phyloP scores from a whole-genome alignment of 768 basidiomycete genomes.

The Amanita rubescens region DNA sequence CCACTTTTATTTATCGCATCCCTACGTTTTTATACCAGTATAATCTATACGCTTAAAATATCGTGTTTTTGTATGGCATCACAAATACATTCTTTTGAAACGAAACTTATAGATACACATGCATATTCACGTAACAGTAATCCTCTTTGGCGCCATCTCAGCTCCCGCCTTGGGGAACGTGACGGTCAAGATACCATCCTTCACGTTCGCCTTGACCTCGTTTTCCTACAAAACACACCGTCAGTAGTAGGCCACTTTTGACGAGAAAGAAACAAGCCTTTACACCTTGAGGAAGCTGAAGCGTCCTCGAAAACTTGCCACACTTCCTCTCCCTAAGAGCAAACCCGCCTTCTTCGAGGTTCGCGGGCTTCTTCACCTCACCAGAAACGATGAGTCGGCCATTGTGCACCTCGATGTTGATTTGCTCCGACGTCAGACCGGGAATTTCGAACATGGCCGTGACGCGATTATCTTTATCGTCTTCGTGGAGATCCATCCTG shows the following conservation, averaged over 20 bases:
- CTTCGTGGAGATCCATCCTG: constrained; percentile 53
- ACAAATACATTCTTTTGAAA: too few species aligned
- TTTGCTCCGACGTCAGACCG: constrained; percentile 42
- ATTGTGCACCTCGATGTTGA: constrained; percentile 44
- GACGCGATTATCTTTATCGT: constrained; percentile 36
- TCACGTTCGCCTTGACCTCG: constrained; percentile 1
- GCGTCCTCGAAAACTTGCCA: constrained; percentile 36
- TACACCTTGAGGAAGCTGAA: constrained; percentile 46
- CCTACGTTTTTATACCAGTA: too few species aligned
- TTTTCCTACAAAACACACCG: constrained; percentile 6
- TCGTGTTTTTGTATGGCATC: neutral
- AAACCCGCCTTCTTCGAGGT: constrained; percentile 30
- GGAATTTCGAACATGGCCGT: constrained; percentile 55
- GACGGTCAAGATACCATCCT: constrained; percentile 6
- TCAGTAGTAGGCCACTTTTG: neutral
- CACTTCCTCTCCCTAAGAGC: constrained; percentile 42
- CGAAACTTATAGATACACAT: too few species aligned
- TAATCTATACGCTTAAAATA: neutral
- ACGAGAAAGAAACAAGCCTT: constrained; percentile 33
- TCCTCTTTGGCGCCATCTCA: constrained; percentile 7
- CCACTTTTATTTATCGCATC: neutral
- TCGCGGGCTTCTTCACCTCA: constrained; percentile 27
- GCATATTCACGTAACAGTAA: neutral
- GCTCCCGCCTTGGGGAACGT: constrained; percentile 8
- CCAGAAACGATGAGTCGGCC: constrained; percentile 45